These are phyloP conservation scores for Hsuehochloa calcarea DNA, from an alignment of 176 grass and related monocot genomes.

Conservation along the genomic window DNA sequence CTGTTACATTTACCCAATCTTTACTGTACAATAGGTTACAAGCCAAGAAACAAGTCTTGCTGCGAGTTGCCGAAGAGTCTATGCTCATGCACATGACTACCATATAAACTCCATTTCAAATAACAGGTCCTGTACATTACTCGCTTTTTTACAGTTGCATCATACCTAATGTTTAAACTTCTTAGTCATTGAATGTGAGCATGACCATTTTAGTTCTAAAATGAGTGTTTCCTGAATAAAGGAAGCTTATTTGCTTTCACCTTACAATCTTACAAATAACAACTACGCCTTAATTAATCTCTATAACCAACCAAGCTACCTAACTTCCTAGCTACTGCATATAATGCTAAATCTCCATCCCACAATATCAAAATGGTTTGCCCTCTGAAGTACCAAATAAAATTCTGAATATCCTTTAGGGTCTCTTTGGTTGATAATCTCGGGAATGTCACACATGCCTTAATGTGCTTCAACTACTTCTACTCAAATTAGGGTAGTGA, in stretches of 20 bases:
- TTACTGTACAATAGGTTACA: constrained; percentile 45
- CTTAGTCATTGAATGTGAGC: background rate
- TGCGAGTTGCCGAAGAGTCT: constrained; percentile 81
- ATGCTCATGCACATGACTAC: constrained; percentile 97
- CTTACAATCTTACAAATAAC: background rate
- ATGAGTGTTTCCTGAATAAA: background rate
- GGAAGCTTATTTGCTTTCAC: constrained; percentile 6
- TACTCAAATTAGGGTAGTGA: background rate
- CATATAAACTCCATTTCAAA: constrained; percentile 99
- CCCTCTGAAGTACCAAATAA: background rate
- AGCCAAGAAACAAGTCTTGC: constrained; percentile 76
- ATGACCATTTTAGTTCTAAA: background rate
- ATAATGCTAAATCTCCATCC: constrained; percentile 11
- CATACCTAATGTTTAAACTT: background rate
- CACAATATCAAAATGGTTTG: background rate
- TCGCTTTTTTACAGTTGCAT: background rate
- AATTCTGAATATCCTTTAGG: background rate
- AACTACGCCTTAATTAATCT: background rate
- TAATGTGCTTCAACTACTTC: background rate
- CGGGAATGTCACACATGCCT: background rate
- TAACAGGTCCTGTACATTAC: constrained; percentile 72
- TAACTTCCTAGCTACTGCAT: background rate
- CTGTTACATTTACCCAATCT: constrained; percentile 7
- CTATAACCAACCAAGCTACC: background rate
- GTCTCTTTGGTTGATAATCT: constrained; percentile 5